A percentile compares a stretch with the other conserved stretches of the same genome.
Conservation (phyloP, 805 yeast species). For the Ogataea saltuana region DNA sequence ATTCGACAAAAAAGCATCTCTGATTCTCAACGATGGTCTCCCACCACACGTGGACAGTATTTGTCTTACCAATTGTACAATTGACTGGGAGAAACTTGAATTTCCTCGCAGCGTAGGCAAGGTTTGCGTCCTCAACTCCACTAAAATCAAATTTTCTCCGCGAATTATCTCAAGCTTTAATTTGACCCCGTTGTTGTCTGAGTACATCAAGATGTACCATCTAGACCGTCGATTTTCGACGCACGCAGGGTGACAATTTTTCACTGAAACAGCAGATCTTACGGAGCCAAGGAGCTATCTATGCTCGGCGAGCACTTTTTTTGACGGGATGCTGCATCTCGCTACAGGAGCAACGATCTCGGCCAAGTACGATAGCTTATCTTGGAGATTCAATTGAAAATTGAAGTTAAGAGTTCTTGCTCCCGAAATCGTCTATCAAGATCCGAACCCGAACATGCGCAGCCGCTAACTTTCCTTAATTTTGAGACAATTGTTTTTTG, state of each 20-base stretch:
- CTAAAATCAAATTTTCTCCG: slow-evolving; percentile 6
- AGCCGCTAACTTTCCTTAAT: too few species aligned
- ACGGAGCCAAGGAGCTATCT: too few species aligned
- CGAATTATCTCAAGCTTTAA: slow-evolving; percentile 6
- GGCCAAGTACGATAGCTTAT: not conserved
- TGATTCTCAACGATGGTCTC: slow-evolving; percentile 12
- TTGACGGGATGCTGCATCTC: too few species aligned
- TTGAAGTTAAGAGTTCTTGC: too few species aligned
- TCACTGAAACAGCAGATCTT: too few species aligned
- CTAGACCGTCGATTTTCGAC: slow-evolving; percentile 11
- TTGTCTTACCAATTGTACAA: slow-evolving; percentile 16
- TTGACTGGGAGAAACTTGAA: slow-evolving; percentile 13
- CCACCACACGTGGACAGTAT: slow-evolving; percentile 16
- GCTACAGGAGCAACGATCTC: too few species aligned
- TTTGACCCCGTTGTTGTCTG: slow-evolving; percentile 19
- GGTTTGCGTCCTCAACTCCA: slow-evolving; percentile 17
- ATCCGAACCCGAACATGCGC: too few species aligned
- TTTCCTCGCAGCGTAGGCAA: slow-evolving; percentile 15
- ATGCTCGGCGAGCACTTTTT: too few species aligned
- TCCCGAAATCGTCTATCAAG: too few species aligned
- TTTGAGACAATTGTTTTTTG: too few species aligned
- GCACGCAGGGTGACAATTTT: too few species aligned
- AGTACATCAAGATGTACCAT: slow-evolving; percentile 21
- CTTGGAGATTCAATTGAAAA: too few species aligned
- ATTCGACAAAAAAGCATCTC: slow-evolving; percentile 11